Evolutionary conservation across 1,139 yeast species (phyloP), one percentile per base, ranked within the genome.

Genomic region (Kodamaea sp.): DNA sequence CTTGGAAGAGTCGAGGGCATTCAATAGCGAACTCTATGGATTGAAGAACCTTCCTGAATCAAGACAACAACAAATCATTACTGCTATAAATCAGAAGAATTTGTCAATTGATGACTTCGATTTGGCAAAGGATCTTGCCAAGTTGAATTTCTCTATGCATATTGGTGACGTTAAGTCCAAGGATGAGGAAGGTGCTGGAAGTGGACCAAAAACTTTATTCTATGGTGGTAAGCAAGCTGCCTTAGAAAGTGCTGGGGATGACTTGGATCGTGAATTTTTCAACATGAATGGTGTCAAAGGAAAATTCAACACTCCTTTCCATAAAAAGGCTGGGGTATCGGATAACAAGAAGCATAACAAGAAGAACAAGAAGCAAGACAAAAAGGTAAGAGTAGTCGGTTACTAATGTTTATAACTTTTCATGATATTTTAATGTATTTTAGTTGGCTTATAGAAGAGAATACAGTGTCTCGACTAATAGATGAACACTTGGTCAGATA

Each of bases 211-310:
- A 33, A 69, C 79, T 16, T 55, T 67, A 14, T 74, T 73, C 42
- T 80, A 82, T 46, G 94, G 92, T 61, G 94, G 94, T 60, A 80
- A 77, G 46, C 89, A 83, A 55, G 89, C 95, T 9, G 85, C 87
- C 2, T 72, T 87, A 46, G 80, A 76, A 46, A 80, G 82, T 59
- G 84, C 85, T 12, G 84, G 88, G 25, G 86, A 79, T 37, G 92
- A 86, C 46, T 70, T 89, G 46, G 97, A 89, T 57, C 73, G 78
- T 29, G 96, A 88, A 44, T 90, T 90, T 53, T 90, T 90, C 68
- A 72, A 74, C 39, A 75, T 81, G 80, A 74, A 73, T 39, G 66
- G 63, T 18, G 78, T 83, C 3, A 71, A 73, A 43, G 95, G 95
- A 3, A 77, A 74, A 39, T 54, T 83, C 39, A 69, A 70, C 26